Base-by-base conservation (phyloP, 2,329 filamentous ascomycete species). In the Fusarium virguliforme region DNA sequence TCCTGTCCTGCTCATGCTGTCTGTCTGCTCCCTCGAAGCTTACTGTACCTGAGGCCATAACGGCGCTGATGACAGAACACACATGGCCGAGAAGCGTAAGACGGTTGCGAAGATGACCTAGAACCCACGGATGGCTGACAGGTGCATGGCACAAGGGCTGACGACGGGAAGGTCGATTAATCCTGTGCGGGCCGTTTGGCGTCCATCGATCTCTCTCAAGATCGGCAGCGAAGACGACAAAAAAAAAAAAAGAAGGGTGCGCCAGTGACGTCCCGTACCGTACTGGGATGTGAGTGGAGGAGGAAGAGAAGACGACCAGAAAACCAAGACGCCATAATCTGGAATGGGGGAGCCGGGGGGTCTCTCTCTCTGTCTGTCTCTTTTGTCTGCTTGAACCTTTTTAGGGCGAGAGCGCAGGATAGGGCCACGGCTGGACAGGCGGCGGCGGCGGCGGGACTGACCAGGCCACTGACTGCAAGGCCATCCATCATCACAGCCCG, bases 131-230 rank as follows among this genome's bases (percentile, higher is more conserved):
- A 55, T 59, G 57, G 38, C 53, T 46, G 61, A 58, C 43, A 41
- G 53, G 22, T 53, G 13, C 32, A 28, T 43, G 37, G 22, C 32
- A 46, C 56, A 66, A 67, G 62, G 66, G 62, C 58, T 64, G 50
- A 46, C 67, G 64, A 41, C 60, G 60, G 66, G 71, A 57, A 68
- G 34, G 59, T 62, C 30, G 46, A 60, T 18, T 63, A 62, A 65
- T 64, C 43, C 64, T 73, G 46, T 53, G 66, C 72, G 71, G 73
- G 73, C 69, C 71, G 73, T 74, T 74, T 70, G 69, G 66, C 68
- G 69, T 69, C 60, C 66, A 74, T 74, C 73, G 73, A 75, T 75
- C 73, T 74, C 46, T 75, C 73, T 74, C 46, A 55, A 68, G 74
- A 75, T 75, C 74, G 74, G 62, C 74, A 75, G 64, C 64, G 56